phyloP scores from a whole-genome alignment of 1,139 yeast genomes.

The Pichia sp. region DNA sequence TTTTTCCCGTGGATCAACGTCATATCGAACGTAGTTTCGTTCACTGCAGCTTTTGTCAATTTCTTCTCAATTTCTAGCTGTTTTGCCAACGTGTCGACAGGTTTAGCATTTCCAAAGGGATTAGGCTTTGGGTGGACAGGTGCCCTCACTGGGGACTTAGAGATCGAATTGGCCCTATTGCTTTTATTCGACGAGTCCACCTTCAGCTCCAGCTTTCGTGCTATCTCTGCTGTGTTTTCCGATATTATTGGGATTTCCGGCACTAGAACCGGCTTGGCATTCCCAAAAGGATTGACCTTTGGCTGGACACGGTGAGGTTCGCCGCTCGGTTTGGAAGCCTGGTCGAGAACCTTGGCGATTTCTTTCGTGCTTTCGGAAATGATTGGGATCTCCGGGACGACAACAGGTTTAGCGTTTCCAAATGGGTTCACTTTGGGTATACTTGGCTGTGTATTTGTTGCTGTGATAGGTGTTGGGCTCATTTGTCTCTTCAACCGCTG shows the following conservation, averaged over 20 bases:
- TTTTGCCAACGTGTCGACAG: conserved; percentile 47
- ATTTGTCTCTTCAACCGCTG: conserved; percentile 2
- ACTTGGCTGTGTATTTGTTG: conserved; percentile 10
- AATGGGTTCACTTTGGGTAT: conserved; percentile 42
- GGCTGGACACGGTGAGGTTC: conserved; percentile 28
- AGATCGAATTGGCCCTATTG: conserved; percentile 18
- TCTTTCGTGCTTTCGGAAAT: conserved; percentile 14
- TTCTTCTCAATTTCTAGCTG: conserved; percentile 45
- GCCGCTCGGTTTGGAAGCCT: neutral
- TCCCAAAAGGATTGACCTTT: conserved; percentile 48
- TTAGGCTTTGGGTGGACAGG: conserved; percentile 36
- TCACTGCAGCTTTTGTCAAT: conserved; percentile 44
- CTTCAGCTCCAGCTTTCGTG: neutral
- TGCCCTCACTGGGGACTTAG: neutral
- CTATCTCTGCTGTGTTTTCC: conserved; percentile 6
- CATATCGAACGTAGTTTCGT: conserved; percentile 54
- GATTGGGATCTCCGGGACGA: conserved; percentile 15
- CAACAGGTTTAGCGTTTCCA: conserved; percentile 49
- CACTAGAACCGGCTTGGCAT: conserved; percentile 44
- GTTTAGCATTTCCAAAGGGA: conserved; percentile 53
- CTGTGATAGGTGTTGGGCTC: neutral
- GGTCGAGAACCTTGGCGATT: conserved; percentile 1
- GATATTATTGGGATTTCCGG: conserved; percentile 15
- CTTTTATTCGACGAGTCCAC: neutral
- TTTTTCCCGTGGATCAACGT: conserved; percentile 11